phyloP scores from a whole-genome alignment of 2,329 filamentous ascomycete genomes.

The Arthrocladium fulminans region DNA sequence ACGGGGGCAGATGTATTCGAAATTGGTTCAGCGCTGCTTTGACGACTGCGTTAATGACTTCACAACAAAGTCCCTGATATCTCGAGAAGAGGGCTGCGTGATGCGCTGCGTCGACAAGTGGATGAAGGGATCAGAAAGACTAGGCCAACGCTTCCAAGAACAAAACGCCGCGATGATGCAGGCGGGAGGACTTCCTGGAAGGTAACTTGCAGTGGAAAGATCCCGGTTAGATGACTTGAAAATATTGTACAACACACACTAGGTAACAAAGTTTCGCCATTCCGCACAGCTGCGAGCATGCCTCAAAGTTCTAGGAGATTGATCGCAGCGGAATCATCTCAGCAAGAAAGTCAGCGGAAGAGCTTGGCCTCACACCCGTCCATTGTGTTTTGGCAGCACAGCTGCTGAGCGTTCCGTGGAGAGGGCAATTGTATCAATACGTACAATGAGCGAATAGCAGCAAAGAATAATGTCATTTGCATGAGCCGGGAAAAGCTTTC shows the following conservation, averaged over 20 bases:
- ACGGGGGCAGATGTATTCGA: constrained; percentile 53
- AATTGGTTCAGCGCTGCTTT: constrained; percentile 63
- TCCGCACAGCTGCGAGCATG: too few species aligned
- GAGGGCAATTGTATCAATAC: neutral
- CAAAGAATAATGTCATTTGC: neutral
- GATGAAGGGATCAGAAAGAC: constrained; percentile 80
- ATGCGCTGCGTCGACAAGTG: constrained; percentile 94
- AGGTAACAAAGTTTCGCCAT: neutral
- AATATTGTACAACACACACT: constrained; percentile 4
- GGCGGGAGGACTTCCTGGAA: constrained; percentile 43
- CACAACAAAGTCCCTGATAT: constrained; percentile 86
- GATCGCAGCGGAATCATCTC: too few species aligned
- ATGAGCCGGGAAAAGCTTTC: neutral
- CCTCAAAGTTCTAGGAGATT: too few species aligned
- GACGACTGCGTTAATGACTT: constrained; percentile 96
- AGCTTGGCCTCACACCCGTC: too few species aligned
- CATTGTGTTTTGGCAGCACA: neutral
- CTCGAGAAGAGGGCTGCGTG: constrained; percentile 83
- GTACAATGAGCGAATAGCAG: neutral
- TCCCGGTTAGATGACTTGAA: neutral
- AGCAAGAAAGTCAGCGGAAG: too few species aligned
- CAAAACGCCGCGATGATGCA: constrained; percentile 61
- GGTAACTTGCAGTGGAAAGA: constrained; percentile 22
- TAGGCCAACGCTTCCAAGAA: constrained; percentile 83
- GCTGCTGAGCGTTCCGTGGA: neutral